A percentile compares a stretch with the other conserved stretches of the same genome.
Conservation (phyloP, 1,284 basidiomycete species). For the Ceratobasidium sp. region DNA sequence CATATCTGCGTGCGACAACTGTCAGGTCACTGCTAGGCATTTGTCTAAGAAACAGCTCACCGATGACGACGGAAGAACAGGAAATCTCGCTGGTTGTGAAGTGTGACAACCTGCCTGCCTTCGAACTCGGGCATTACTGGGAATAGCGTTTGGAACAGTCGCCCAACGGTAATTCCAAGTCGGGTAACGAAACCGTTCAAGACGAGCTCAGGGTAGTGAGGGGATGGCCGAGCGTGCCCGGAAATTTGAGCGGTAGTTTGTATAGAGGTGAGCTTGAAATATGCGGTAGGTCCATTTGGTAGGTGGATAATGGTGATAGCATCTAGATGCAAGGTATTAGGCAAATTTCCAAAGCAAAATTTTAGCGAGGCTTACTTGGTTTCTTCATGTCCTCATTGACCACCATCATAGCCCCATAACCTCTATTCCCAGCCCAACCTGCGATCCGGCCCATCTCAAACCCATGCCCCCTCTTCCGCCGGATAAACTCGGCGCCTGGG, state of each 20-base stretch:
- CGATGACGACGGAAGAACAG: conserved; percentile 96
- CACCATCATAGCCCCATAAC: conserved; percentile 88
- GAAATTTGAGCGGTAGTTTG: conserved; percentile 87
- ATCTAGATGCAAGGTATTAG: conserved; percentile 62
- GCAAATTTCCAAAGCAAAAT: conserved; percentile 21
- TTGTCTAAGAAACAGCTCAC: conserved; percentile 55
- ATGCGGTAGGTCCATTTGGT: conserved; percentile 92
- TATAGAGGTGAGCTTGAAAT: conserved; percentile 94
- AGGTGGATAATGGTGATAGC: conserved; percentile 93
- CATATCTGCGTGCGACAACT: conserved; percentile 68
- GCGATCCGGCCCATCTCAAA: conserved; percentile 95
- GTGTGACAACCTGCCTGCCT: conserved; percentile 95
- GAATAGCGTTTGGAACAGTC: conserved; percentile 95
- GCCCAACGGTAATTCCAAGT: conserved; percentile 91
- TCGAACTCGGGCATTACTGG: conserved; percentile 95
- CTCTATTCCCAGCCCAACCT: conserved; percentile 90
- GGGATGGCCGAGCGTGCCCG: conserved; percentile 91
- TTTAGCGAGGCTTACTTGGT: conserved; percentile 73
- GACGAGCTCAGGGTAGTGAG: conserved; percentile 95
- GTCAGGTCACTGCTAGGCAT: neutral
- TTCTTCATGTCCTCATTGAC: conserved; percentile 95
- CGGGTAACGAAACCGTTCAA: conserved; percentile 96
- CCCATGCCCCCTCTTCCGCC: conserved; percentile 89
- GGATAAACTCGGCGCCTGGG: conserved; percentile 94
- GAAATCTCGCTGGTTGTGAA: conserved; percentile 98